Base-by-base conservation (phyloP, 768 basidiomycete species). In the Panus rudis region DNA sequence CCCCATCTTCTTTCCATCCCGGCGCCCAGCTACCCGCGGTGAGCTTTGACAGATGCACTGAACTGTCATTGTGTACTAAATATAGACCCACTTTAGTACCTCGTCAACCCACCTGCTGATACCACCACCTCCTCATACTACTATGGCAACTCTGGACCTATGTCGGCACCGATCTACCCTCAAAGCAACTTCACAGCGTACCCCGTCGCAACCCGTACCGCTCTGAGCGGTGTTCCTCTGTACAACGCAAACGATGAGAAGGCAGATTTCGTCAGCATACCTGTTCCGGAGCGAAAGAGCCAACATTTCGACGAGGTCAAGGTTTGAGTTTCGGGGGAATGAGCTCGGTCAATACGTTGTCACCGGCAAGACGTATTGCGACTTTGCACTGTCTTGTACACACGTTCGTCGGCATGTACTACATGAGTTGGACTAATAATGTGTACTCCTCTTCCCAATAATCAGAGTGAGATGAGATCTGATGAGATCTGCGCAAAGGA, bases 1-100 rank as follows among this genome's bases (percentile, higher is more conserved):
- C 30, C 12, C 52, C 62, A 4, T 57, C 69, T 24, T 45, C 52
- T 14, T 77, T 73, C 52, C 65, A 71, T 46, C 64, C 65, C 3
- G 63, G 67, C 25, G 65, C 67, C 5, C 60, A 55, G 49, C 60
- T 72, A 16, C 75, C 76, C 7, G 62, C 71, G 6, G 70, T 71
- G 48, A 54, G 66, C 39, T 14, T 22, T 13, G n/a, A 25, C 28
- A 26, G 39, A 14, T 26, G 7, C 32, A 11, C 16, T 14, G 19
- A 12, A 21, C 28, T 20, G 17, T n/a, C 41, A 22, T 19, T 45
- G 23, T 14, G 20, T 20, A 40, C 27, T 17, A 11, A 30, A 27
- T n/a, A 6, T 46, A 20, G 4, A 10, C 19, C 20, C 42, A 30
- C 13, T n/a, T 13, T 25, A 19, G 46, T 48, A 70, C 61, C 67